Conservation (phyloP, 805 yeast species). For the Ogataea naganishii region DNA sequence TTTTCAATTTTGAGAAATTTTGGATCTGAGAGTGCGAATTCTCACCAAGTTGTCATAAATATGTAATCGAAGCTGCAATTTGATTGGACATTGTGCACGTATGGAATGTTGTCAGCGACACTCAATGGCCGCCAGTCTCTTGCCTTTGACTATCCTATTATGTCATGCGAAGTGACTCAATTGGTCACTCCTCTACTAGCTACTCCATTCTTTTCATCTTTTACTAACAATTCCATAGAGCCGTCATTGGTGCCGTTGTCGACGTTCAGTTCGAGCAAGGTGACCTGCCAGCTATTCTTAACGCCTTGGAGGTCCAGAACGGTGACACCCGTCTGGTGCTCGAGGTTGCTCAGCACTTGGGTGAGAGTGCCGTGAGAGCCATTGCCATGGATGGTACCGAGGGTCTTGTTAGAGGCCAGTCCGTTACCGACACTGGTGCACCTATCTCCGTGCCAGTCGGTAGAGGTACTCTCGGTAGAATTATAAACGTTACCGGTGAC, state of each 20-base stretch:
- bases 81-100: too few species aligned
- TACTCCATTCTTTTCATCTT: slow-evolving; percentile 4
- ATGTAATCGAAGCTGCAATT: too few species aligned
- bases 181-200: too few species aligned
- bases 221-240: slow-evolving; percentile 39
- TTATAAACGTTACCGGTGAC: slow-evolving; percentile 96
- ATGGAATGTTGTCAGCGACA: too few species aligned
- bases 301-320: slow-evolving; percentile 85
- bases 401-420: slow-evolving; percentile 97
- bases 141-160: too few species aligned
- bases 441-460: slow-evolving; percentile 99
- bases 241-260: slow-evolving; percentile 98
- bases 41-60: too few species aligned
- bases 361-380: slow-evolving; percentile 99
- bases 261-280: slow-evolving; percentile 98
- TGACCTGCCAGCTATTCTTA: slow-evolving; percentile 92
- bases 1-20: too few species aligned
- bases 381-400: slow-evolving; percentile 99
- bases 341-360: slow-evolving; percentile 99
- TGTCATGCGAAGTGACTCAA: too few species aligned
- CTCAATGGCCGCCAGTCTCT: too few species aligned
- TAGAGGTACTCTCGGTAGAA: slow-evolving; percentile 98
- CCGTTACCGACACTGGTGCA: slow-evolving; percentile 90
- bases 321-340: slow-evolving; percentile 70
- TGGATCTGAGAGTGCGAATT: too few species aligned